Base-by-base conservation (phyloP, 2,329 filamentous ascomycete genomes). In the Dactylellina leptospora region DNA sequence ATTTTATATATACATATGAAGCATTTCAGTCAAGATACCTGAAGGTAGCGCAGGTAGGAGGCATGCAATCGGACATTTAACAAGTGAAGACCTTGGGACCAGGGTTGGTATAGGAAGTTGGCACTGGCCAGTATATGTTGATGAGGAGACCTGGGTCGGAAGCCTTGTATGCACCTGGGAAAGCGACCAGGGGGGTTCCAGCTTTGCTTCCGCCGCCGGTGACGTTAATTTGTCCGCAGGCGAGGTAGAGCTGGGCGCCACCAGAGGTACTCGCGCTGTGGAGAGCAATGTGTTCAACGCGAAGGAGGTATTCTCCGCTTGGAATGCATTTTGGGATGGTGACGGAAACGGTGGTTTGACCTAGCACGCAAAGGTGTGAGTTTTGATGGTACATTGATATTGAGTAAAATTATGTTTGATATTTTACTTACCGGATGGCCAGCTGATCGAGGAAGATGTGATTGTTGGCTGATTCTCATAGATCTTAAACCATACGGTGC, bases 201-300 rank as follows among this genome's bases (percentile, higher is more conserved):
- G 79, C 78, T 38, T 79, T 80, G 53, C 70, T 79, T 2, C 80
- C 80, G 20, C 78, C 78, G 8, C 79, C 79, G 4, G 78, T 79
- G 50, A 83, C 79, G 59, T 79, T 79, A 62, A 84, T 75, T 77
- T 83, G 82, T 0, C 80, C 81, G 75, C 82, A 83, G 2, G 79
- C 78, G 47, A 82, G 79, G 75, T 83, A 83, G 74, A 83, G 80
- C 76, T 83, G 79, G 1, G 80, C 80, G 8, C 80, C 79, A 4
- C 76, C 76, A n/a, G 74, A 48, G 10, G 71, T 63, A 44, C 75
- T 74, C 3, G 80, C 81, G 74, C 81, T 80, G 76, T 83, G 82
- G 25, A 84, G 79, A 9, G 77, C 82, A 56, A 84, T 81, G 70
- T 83, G 82, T 76, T 84, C 82, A 45, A 81, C 77, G 8, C 82